These are phyloP conservation scores for Agrostemma githago DNA, from an alignment of 148 eudicot species.

Conservation along the genomic window DNA sequence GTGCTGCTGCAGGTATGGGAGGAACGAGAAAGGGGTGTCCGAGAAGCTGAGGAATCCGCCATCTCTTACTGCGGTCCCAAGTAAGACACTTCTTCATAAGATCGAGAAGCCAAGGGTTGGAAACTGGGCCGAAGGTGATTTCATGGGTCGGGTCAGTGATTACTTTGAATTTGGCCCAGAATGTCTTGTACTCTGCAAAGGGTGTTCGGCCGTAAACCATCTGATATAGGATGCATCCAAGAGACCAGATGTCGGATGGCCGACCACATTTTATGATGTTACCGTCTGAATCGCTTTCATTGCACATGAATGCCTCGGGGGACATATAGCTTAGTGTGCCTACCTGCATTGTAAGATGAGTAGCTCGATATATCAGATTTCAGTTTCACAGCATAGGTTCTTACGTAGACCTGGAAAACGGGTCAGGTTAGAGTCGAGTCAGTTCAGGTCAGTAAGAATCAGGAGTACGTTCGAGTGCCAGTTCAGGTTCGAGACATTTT, in stretches of 20 bases:
- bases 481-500: too few relatives aligned
- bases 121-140: conserved; percentile 58
- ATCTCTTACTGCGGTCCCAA: conserved; percentile 76
- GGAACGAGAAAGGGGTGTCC: conserved; percentile 93
- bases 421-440: too few relatives aligned
- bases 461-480: too few relatives aligned
- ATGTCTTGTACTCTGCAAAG: conserved; percentile 81
- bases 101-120: conserved; percentile 92
- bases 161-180: conserved; percentile 97
- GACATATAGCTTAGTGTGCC: conserved; percentile 98
- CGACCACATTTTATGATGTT: conserved; percentile 89
- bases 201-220: conserved; percentile 98
- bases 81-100: conserved; percentile 95
- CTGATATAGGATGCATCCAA: conserved; percentile 98
- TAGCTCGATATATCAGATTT: conserved; percentile 10
- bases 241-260: conserved; percentile 96
- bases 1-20: conserved; percentile 34
- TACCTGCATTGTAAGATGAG: conserved; percentile 43
- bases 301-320: conserved; percentile 97
- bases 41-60: conserved; percentile 87
- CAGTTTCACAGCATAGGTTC: neutral
- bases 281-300: conserved; percentile 77
- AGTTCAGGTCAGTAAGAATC: too few relatives aligned
- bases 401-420: too few relatives aligned
- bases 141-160: conserved; percentile 85